Evolutionary conservation across 2,329 filamentous ascomycete genomes (phyloP).

Genomic region (Gyromitra esculenta): DNA sequence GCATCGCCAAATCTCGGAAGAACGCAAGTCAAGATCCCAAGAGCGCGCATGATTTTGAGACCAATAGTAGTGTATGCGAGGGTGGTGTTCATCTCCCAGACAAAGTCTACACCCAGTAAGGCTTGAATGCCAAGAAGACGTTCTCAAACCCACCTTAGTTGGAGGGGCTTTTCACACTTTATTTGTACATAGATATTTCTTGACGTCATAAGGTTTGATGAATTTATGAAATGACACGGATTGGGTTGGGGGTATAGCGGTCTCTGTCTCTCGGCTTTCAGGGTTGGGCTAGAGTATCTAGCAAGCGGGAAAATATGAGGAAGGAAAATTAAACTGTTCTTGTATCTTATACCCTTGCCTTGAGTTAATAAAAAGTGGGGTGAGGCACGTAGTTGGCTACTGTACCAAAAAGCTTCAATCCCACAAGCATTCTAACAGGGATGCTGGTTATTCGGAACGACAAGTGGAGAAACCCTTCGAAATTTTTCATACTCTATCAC

Average conservation of each 20-base stretch:
- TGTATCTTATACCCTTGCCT: not conserved
- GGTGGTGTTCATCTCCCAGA: not conserved
- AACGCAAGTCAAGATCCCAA: not conserved
- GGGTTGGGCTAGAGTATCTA: not conserved
- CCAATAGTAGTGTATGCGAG: not conserved
- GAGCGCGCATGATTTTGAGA: not conserved
- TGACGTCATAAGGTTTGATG: not conserved
- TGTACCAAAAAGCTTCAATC: not conserved
- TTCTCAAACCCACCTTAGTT: too few relatives aligned
- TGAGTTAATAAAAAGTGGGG: not conserved
- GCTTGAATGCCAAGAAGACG: not conserved
- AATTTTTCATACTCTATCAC: too few relatives aligned
- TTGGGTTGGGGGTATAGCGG: not conserved
- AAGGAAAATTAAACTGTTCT: not conserved
- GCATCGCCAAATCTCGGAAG: constrained; percentile 46
- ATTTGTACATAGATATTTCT: constrained; percentile 5
- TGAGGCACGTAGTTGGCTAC: not conserved
- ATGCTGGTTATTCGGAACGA: not conserved
- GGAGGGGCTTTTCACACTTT: not conserved
- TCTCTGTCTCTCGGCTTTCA: not conserved
- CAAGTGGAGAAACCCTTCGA: not conserved
- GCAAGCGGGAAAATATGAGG: not conserved
- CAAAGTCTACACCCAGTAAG: constrained; percentile 12
- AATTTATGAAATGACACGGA: not conserved
- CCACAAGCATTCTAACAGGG: not conserved